Conservation (phyloP, 169 alveolate species). For the Toxoplasma gondii region DNA sequence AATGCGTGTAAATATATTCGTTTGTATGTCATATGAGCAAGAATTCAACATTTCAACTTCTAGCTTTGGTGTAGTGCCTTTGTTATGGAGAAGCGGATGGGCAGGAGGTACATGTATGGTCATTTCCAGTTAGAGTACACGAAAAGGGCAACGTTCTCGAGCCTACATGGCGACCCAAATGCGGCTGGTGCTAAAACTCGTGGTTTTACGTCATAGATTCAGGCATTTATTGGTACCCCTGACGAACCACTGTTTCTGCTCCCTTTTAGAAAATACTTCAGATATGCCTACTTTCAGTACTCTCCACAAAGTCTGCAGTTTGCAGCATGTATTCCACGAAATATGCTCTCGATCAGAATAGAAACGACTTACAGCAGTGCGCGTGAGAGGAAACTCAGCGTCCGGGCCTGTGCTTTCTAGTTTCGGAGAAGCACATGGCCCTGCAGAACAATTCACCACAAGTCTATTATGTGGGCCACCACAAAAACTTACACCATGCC, state of each 20-base stretch:
- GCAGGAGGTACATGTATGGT: too few relatives aligned
- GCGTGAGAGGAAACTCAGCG: conserved; percentile 31
- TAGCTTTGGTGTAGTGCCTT: too few relatives aligned
- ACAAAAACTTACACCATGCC: conserved; percentile 17
- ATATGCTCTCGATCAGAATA: neutral
- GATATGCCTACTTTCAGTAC: neutral
- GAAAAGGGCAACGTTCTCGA: too few relatives aligned
- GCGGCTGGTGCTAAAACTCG: too few relatives aligned
- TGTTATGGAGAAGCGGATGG: too few relatives aligned
- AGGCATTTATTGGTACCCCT: neutral
- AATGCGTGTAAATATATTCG: too few relatives aligned
- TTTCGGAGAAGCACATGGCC: conserved; percentile 1
- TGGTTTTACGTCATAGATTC: neutral
- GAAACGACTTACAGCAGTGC: conserved; percentile 2
- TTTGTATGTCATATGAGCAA: too few relatives aligned
- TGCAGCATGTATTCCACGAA: neutral
- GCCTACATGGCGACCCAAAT: too few relatives aligned
- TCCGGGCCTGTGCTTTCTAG: neutral
- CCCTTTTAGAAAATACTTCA: neutral
- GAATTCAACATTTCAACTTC: too few relatives aligned
- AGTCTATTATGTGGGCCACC: neutral
- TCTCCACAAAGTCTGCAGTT: neutral
- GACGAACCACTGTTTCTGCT: neutral
- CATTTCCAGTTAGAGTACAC: too few relatives aligned
- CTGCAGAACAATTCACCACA: neutral